A percentile compares a stretch with the other conserved stretches of the same genome.
phyloP scores from a whole-genome alignment of 129 eudicot species.

The Flaveria brownii region DNA sequence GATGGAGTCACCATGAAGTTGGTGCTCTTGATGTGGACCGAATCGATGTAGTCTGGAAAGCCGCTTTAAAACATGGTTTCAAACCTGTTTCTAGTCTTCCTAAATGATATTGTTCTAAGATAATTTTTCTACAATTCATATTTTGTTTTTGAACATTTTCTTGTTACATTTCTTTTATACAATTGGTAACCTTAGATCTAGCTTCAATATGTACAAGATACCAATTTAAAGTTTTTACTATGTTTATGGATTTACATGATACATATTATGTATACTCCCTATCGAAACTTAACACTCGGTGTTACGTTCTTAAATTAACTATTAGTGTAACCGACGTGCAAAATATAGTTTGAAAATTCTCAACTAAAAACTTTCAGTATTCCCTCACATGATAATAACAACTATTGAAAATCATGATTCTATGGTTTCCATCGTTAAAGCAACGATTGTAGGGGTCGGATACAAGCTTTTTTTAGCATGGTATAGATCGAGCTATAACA shows the following conservation, averaged over 20 bases:
- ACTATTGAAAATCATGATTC: too few relatives aligned
- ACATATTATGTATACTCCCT: not conserved
- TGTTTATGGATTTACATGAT: not conserved
- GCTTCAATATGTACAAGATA: conserved; percentile 16
- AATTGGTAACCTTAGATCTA: not conserved
- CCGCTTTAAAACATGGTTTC: conserved; percentile 87
- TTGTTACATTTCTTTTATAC: conserved; percentile 25
- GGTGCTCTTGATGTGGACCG: conserved; percentile 95
- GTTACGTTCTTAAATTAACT: too few relatives aligned
- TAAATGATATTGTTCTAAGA: conserved; percentile 12
- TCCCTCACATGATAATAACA: too few relatives aligned
- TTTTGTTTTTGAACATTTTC: conserved; percentile 4
- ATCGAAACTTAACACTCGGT: too few relatives aligned
- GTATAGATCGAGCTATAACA: too few relatives aligned
- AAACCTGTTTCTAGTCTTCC: conserved; percentile 54
- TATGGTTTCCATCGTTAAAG: too few relatives aligned
- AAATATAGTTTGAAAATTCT: too few relatives aligned
- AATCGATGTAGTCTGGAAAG: conserved; percentile 86
- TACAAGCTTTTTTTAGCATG: too few relatives aligned
- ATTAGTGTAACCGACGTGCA: too few relatives aligned
- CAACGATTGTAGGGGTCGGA: too few relatives aligned
- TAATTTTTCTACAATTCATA: conserved; percentile 6
- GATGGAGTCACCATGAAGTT: conserved; percentile 96
- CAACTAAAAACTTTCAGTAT: too few relatives aligned
- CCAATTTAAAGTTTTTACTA: not conserved